phyloP scores from a whole-genome alignment of 106 monocot genomes.

The Cymbidium sinense region DNA sequence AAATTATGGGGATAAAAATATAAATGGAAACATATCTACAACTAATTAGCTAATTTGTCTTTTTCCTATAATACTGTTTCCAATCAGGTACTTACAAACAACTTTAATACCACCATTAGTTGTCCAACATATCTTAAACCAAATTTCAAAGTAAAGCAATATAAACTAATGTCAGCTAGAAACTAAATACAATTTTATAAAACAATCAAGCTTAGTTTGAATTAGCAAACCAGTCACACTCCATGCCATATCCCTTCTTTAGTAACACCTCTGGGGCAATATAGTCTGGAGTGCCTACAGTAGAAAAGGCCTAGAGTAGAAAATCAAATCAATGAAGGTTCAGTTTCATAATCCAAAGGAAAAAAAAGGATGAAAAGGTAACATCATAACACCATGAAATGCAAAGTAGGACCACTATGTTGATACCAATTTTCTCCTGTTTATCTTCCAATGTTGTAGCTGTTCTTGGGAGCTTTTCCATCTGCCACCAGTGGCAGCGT shows the following conservation, averaged over 20 bases:
- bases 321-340: slow-evolving; percentile 4
- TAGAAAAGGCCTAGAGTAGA: slow-evolving; percentile 82
- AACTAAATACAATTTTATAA: neutral
- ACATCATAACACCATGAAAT: neutral
- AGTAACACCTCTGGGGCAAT: slow-evolving; percentile 98
- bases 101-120: neutral
- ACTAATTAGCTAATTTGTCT: too few relatives aligned
- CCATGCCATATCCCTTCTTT: slow-evolving; percentile 99
- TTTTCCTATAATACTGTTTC: neutral
- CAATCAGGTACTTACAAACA: neutral
- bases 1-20: neutral
- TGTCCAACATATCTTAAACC: neutral
- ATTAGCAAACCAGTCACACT: slow-evolving; percentile 90
- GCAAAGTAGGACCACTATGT: neutral
- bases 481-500: slow-evolving; percentile 47
- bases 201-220: neutral
- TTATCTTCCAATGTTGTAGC: slow-evolving; percentile 97
- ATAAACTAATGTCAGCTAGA: neutral
- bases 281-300: slow-evolving; percentile 97
- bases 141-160: neutral
- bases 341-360: neutral
- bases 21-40: too few relatives aligned
- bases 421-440: slow-evolving; percentile 82
- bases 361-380: slow-evolving; percentile 9
- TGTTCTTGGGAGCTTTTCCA: slow-evolving; percentile 89